Percentiles rank a stretch among this genome's conserved stretches.
Conservation (phyloP, 1,284 basidiomycete species). For the Ganoderma leucocontextum region DNA sequence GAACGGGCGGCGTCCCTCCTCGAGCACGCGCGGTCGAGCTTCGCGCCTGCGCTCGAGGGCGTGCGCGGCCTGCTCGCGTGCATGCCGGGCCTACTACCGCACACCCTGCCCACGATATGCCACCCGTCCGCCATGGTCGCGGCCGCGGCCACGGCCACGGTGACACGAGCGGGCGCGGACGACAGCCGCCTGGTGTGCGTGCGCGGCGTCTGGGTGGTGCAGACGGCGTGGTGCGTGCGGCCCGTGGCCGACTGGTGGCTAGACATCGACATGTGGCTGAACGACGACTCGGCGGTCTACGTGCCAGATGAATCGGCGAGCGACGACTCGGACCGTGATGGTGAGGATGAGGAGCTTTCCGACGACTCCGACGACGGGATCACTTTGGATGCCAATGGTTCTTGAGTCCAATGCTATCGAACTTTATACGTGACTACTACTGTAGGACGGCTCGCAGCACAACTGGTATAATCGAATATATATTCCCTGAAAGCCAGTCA, state of each 20-base stretch:
- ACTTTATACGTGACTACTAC: no score
- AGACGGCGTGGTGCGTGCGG: slow-evolving; percentile 3
- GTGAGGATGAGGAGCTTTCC: neutral
- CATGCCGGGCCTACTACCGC: neutral
- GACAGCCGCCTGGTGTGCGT: neutral
- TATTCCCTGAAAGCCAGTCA: no score
- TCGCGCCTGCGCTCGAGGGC: neutral
- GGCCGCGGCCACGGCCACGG: no score
- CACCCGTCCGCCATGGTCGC: neutral
- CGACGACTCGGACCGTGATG: no score
- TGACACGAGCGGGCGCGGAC: neutral
- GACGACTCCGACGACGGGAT: no score
- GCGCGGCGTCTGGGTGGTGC: neutral
- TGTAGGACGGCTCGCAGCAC: no score
- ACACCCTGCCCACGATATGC: neutral
- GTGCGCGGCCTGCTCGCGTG: neutral
- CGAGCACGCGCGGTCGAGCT: neutral
- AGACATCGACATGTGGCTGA: neutral
- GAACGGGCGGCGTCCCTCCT: neutral
- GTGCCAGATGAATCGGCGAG: neutral
- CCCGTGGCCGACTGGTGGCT: neutral
- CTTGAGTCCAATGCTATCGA: no score
- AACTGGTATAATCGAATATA: no score
- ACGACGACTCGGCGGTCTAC: neutral
- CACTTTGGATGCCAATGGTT: no score